These are phyloP conservation scores for Clitoria ternatea DNA, from an alignment of 306 rosid species.

Conservation along the genomic window DNA sequence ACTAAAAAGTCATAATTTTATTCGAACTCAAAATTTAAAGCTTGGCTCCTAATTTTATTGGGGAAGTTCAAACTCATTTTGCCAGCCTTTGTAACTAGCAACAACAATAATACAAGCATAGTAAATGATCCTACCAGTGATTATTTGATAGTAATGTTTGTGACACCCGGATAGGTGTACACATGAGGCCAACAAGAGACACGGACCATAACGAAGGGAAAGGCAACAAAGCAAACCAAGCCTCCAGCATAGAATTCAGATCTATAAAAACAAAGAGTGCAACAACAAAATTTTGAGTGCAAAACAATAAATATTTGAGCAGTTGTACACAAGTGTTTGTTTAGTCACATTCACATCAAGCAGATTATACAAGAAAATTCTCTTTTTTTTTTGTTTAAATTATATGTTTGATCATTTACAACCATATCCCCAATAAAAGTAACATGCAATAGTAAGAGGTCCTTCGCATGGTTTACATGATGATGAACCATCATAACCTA, in stretches of 20 bases:
- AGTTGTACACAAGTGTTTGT: background rate
- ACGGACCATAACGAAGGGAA: constrained; percentile 5
- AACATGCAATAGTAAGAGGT: background rate
- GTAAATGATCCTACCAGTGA: background rate
- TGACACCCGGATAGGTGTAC: background rate
- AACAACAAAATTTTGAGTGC: background rate
- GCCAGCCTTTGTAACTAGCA: too few relatives aligned
- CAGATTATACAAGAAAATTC: background rate
- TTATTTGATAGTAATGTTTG: background rate
- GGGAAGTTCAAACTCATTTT: too few relatives aligned
- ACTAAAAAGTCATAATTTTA: too few relatives aligned
- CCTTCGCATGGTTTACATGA: background rate
- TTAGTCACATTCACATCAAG: background rate
- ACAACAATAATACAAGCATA: background rate
- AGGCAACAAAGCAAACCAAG: background rate
- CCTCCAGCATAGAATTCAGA: background rate
- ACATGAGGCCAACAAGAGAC: background rate
- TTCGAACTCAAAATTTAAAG: too few relatives aligned
- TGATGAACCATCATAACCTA: background rate
- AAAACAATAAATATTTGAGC: background rate
- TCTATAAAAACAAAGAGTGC: background rate
- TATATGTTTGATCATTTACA: constrained; percentile 3
- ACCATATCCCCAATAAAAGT: background rate
- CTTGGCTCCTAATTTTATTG: too few relatives aligned
- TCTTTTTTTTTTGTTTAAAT: background rate